These are phyloP conservation scores for Trichosporon inkin DNA, from an alignment of 1,284 basidiomycete genomes.

Conservation along the genomic window DNA sequence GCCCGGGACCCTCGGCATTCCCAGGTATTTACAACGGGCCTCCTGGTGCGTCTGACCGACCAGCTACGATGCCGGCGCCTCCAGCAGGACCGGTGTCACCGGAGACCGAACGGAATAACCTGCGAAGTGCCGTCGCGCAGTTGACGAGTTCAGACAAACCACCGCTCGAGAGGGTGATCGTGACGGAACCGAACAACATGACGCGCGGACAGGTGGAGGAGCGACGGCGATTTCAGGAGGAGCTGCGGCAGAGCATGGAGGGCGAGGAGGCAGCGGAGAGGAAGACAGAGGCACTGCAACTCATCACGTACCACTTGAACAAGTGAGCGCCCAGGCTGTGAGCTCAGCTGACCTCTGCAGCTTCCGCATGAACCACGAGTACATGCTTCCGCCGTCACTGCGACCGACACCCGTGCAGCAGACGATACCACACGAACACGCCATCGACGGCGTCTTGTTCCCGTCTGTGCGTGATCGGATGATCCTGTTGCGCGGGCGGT, in stretches of 20 bases:
- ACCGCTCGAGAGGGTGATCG: conserved; percentile 11
- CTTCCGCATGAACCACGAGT: conserved; percentile 57
- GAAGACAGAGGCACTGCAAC: conserved; percentile 41
- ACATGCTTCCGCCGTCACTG: conserved; percentile 80
- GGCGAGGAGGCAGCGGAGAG: conserved; percentile 29
- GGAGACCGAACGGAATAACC: conserved; percentile 8
- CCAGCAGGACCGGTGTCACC: conserved; percentile 9
- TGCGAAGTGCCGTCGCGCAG: conserved; percentile 25
- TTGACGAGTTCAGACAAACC: conserved; percentile 17
- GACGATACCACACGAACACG: conserved; percentile 80
- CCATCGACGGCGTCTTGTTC: conserved; percentile 82
- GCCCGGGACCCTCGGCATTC: conserved; percentile 14
- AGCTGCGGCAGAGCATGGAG: conserved; percentile 31
- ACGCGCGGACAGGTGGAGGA: conserved; percentile 34
- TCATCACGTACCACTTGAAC: conserved; percentile 72
- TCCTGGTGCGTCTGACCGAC: neutral
- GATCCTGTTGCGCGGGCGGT: conserved; percentile 67
- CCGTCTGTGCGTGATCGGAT: conserved; percentile 81
- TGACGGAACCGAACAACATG: conserved; percentile 25
- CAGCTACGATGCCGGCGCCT: conserved; percentile 3
- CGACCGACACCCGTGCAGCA: conserved; percentile 79
- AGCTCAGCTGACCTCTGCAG: conserved; percentile 24
- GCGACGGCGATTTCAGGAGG: conserved; percentile 31
- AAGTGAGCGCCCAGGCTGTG: conserved; percentile 52
- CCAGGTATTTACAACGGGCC: neutral